Percentiles rank a stretch among this genome's conserved stretches.
Evolutionary conservation across 2,329 filamentous ascomycete genomes (phyloP).

Genomic region (Rugonectria rugulosa): DNA sequence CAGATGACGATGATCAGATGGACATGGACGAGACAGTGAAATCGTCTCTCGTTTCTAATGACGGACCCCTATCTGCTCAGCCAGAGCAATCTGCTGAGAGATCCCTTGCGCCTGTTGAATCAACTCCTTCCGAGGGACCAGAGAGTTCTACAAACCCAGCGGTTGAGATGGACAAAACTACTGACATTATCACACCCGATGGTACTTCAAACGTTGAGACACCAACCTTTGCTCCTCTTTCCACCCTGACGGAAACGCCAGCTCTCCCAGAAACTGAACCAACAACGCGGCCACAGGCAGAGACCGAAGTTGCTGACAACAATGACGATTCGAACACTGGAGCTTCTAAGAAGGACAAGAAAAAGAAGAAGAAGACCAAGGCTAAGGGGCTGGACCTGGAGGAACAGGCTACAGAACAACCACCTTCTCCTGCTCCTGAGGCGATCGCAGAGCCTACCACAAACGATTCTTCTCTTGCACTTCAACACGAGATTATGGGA

Average conservation of each 20-base stretch:
- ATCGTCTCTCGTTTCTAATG: too few relatives aligned
- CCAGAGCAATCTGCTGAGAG: too few relatives aligned
- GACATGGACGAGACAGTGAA: background rate
- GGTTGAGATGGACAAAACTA: too few relatives aligned
- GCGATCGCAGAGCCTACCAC: too few relatives aligned
- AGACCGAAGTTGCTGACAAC: background rate
- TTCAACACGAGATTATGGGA: too few relatives aligned
- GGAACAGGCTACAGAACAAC: background rate
- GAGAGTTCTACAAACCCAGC: too few relatives aligned
- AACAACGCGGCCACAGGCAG: background rate
- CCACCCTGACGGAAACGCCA: background rate
- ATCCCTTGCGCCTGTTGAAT: too few relatives aligned
- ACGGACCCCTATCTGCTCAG: background rate
- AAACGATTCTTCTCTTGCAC: too few relatives aligned
- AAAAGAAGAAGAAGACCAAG: conserved; percentile 26
- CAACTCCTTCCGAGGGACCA: too few relatives aligned
- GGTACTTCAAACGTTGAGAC: background rate
- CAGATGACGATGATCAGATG: background rate
- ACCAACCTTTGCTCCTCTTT: too few relatives aligned
- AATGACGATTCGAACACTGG: background rate
- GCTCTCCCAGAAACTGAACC: background rate
- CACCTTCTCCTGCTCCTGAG: background rate
- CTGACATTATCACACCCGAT: too few relatives aligned
- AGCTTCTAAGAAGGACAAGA: conserved; percentile 24
- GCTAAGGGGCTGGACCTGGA: background rate